These are phyloP conservation scores for Lachancea thermotolerans DNA, from an alignment of 805 yeast genomes.

Conservation along the genomic window DNA sequence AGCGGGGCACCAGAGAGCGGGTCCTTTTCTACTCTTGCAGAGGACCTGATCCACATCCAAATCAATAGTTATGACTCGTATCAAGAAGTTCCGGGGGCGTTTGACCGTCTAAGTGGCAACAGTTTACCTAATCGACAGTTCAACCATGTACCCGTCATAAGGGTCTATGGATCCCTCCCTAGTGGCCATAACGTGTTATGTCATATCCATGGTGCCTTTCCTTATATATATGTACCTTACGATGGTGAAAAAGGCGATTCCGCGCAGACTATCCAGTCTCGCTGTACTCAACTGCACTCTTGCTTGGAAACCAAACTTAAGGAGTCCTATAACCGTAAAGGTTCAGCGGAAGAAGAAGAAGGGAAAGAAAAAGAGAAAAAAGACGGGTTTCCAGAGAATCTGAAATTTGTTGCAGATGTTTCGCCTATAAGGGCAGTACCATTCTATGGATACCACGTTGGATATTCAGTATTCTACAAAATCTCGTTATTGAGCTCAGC, in stretches of 20 bases:
- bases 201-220: slow-evolving; percentile 81
- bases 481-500: slow-evolving; percentile 61
- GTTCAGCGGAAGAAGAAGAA: background rate
- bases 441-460: slow-evolving; percentile 76
- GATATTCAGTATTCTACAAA: slow-evolving; percentile 59
- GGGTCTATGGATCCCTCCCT: slow-evolving; percentile 67
- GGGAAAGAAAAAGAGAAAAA: no score
- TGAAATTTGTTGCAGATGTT: slow-evolving; percentile 50
- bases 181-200: slow-evolving; percentile 53
- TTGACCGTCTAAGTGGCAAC: slow-evolving; percentile 42
- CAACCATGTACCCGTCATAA: slow-evolving; percentile 60
- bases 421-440: slow-evolving; percentile 68
- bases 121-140: slow-evolving; percentile 31
- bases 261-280: slow-evolving; percentile 24
- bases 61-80: slow-evolving; percentile 62
- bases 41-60: slow-evolving; percentile 39
- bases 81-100: slow-evolving; percentile 44
- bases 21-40: slow-evolving; percentile 11
- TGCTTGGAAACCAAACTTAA: slow-evolving; percentile 40
- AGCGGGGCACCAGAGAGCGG: slow-evolving; percentile 11
- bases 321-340: slow-evolving; percentile 33
- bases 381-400: no score
- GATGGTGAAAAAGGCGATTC: slow-evolving; percentile 34
- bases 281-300: slow-evolving; percentile 35
- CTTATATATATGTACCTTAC: slow-evolving; percentile 69